Evolutionary conservation across 148 eudicot genomes (phyloP), one percentile per base, ranked within the genome.

Genomic region (Rhododendron simsii): DNA sequence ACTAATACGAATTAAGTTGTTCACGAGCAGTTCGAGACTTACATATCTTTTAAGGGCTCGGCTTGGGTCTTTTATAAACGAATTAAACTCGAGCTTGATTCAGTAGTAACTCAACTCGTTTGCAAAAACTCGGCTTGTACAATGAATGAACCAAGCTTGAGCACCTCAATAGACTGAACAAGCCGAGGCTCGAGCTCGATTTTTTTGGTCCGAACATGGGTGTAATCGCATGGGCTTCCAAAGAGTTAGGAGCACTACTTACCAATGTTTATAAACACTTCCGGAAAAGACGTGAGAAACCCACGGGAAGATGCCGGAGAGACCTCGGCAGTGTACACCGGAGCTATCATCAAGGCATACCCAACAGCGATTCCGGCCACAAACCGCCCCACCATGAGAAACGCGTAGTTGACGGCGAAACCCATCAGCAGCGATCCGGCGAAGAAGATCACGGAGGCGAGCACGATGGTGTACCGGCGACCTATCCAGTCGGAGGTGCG

Each of bases 401-500:
- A 91, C 0, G 89, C 82, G 81, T 91, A 93, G 86, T 89, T 87
- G 30, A 89, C 85, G 47, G 95, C 91, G 59, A 91, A 89, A 0
- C 91, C 95, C 95, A 93, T 93, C 23, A 93, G 84, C 11, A 89
- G 48, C 0, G 95, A 93, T 23, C 95, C 95, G 2, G 57, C 83
- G 47, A 91, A 91, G 90, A 93, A 93, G 61, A 93, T 86, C 5
- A 23, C 91, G 2, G 89, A 84, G 61, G 92, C 91, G 2, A 91
- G 45, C 18, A 91, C 89, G 55, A 92, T 91, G 20, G 94, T 92
- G 89, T 86, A 90, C 2, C 93, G 92, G 4, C 95, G 91, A 5
- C 95, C 95, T 5, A 93, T 87, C 91, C 89, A 89, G 84, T 93
- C 95, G 28, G 95, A 93, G 41, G 95, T 93, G 6, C 88, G 61